phyloP scores from a whole-genome alignment of 129 eudicot species.

The Flaveria sonorensis region DNA sequence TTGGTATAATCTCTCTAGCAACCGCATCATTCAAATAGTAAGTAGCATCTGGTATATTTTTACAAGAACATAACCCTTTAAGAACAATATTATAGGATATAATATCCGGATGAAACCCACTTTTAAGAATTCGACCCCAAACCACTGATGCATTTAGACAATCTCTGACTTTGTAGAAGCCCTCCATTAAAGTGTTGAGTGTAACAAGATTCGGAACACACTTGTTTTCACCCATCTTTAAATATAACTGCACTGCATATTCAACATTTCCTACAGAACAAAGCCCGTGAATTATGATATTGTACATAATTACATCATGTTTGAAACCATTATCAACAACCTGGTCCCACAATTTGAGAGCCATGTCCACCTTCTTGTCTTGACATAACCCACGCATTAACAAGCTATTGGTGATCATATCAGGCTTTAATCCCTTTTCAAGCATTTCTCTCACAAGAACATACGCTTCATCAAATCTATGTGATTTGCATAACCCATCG shows the following conservation, averaged over 20 bases:
- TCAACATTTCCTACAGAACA: constrained; percentile 67
- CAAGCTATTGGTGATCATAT: constrained; percentile 62
- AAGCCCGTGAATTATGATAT: constrained; percentile 83
- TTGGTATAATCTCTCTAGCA: constrained; percentile 57
- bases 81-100: constrained; percentile 80
- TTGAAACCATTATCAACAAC: constrained; percentile 51
- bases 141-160: constrained; percentile 53
- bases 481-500: constrained; percentile 65
- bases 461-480: constrained; percentile 72
- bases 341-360: constrained; percentile 62
- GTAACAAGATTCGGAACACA: constrained; percentile 84
- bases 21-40: constrained; percentile 62
- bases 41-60: constrained; percentile 54
- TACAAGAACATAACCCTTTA: constrained; percentile 75
- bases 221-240: constrained; percentile 50
- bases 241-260: constrained; percentile 58
- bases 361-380: constrained; percentile 57
- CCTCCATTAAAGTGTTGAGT: constrained; percentile 87
- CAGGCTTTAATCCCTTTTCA: constrained; percentile 65
- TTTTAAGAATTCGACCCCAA: constrained; percentile 68
- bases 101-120: constrained; percentile 76
- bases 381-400: constrained; percentile 81
- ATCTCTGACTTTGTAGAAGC: constrained; percentile 73
- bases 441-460: constrained; percentile 66
- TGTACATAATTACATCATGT: constrained; percentile 86